Base-by-base conservation (phyloP, 2,329 filamentous ascomycete species). In the Scedosporium boydii region DNA sequence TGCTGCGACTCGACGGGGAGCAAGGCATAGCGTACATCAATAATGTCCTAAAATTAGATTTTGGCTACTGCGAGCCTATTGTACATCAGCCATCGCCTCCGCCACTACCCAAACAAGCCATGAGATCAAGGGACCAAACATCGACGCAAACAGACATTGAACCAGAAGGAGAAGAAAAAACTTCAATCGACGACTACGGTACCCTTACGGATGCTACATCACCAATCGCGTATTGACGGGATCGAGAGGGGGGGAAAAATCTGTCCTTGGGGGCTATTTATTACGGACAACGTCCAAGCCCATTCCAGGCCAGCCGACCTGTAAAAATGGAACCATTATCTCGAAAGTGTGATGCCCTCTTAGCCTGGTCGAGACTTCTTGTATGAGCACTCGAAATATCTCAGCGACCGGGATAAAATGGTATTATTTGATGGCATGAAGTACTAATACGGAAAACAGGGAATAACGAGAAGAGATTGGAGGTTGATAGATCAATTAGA, bases 21-120 rank as follows among this genome's bases (percentile, higher is more conserved):
- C 34, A 38, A 38, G 34, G 34, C n/a, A 55, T 55, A 55, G 26
- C 34, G 55, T 58, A 56, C 59, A 44, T 61, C 59, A 61, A 61
- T 61, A 61, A 21, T 60, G 12, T 18, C 48, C 59, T 61, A 61
- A 56, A 55, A 56, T 61, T 61, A 61, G 59, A 61, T 61, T 60
- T 53, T 53, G 44, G 41, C 59, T 60, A 34, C 59, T 51, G 27
- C 59, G 26, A 34, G 59, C 26, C 44, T 55, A 55, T 55, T 18
- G 23, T 55, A 55, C 18, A 6, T 7, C 23, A 26, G 16, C 46
- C 6, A 21, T 51, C n/a, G 6, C 29, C 48, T 38, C 58, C n/a
- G n/a, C 29, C 59, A 56, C 48, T 14, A 21, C 59, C 18, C 42
- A 41, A 41, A 41, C 21, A 58, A 58, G 29, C 18, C 38, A 58